These are phyloP conservation scores for Stramenopiles sp. DNA, from an alignment of 352 stramenopile genomes.

Conservation along the genomic window DNA sequence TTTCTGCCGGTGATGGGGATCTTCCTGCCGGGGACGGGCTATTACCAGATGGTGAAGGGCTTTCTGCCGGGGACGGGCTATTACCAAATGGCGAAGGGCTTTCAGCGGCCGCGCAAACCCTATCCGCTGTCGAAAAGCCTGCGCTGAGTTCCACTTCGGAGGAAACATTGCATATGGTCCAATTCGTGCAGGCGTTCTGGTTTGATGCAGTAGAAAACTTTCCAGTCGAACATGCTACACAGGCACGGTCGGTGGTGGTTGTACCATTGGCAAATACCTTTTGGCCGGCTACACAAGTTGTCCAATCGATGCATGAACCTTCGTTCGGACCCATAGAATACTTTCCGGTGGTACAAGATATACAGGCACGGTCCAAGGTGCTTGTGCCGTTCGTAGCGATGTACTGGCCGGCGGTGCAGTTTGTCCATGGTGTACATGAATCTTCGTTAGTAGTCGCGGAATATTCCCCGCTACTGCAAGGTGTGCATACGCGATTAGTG, in stretches of 20 bases:
- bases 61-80: too few species aligned
- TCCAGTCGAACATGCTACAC: background rate
- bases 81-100: background rate
- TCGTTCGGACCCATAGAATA: too few species aligned
- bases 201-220: constrained; percentile 2
- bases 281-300: background rate
- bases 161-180: background rate
- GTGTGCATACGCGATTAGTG: background rate
- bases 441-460: background rate
- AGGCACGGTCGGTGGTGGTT: background rate
- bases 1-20: background rate
- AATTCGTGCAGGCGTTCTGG: constrained; percentile 2
- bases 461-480: background rate
- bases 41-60: background rate
- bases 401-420: background rate
- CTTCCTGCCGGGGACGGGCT: background rate
- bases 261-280: background rate
- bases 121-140: background rate
- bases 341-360: background rate
- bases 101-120: background rate
- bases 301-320: background rate
- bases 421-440: background rate
- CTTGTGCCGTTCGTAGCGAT: constrained; percentile 11
- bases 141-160: background rate
- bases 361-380: background rate